phyloP scores from a whole-genome alignment of 768 basidiomycete genomes.

The Galerina sulciceps region DNA sequence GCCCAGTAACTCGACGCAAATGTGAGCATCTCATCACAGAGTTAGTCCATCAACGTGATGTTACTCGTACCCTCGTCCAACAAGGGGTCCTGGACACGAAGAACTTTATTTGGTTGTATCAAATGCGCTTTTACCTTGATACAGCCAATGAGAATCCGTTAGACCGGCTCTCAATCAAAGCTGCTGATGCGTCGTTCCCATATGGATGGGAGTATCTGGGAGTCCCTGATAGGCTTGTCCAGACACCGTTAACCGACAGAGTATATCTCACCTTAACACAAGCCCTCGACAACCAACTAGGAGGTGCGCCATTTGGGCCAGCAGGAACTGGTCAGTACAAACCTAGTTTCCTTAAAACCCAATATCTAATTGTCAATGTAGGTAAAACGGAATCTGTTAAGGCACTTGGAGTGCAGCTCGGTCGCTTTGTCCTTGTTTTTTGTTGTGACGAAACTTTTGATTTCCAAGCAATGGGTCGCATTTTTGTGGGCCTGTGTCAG shows the following conservation, averaged over 20 bases:
- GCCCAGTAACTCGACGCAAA: constrained; percentile 91
- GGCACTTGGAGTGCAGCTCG: constrained; percentile 95
- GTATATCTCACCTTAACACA: constrained; percentile 97
- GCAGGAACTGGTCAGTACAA: constrained; percentile 83
- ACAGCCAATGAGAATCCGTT: constrained; percentile 71
- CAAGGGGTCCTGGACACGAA: constrained; percentile 65
- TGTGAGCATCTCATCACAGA: constrained; percentile 99
- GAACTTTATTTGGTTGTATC: constrained; percentile 92
- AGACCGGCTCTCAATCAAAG: constrained; percentile 77
- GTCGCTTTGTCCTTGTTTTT: constrained; percentile 99
- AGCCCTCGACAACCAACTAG: constrained; percentile 92
- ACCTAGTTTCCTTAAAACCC: neutral
- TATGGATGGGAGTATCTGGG: constrained; percentile 99
- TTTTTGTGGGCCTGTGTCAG: constrained; percentile 98
- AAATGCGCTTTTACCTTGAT: constrained; percentile 98
- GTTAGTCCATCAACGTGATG: constrained; percentile 97
- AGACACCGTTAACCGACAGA: constrained; percentile 96
- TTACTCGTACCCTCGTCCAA: constrained; percentile 78
- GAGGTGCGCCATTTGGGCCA: constrained; percentile 97
- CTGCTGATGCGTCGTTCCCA: constrained; percentile 91
- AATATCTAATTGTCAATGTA: constrained; percentile 26
- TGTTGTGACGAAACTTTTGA: constrained; percentile 99
- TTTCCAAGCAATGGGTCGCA: constrained; percentile 99
- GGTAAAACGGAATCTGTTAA: constrained; percentile 99
- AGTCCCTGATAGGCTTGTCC: constrained; percentile 94